phyloP scores from a whole-genome alignment of 1,139 yeast species.

The Geotrichum phurueaensis region DNA sequence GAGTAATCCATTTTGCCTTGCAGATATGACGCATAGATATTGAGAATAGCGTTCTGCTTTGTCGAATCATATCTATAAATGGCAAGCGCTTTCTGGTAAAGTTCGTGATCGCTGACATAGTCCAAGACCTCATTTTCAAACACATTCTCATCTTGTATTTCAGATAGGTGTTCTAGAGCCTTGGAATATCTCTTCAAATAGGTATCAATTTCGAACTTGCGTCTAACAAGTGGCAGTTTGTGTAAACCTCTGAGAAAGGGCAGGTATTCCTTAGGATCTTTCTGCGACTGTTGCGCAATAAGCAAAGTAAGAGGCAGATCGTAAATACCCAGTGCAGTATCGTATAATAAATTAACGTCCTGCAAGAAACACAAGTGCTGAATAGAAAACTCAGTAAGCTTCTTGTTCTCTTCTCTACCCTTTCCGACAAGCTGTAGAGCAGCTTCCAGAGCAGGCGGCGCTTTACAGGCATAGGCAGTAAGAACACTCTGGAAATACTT shows the following conservation, averaged over 20 bases:
- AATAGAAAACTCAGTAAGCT: slow-evolving; percentile 49
- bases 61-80: slow-evolving; percentile 54
- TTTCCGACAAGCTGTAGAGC: slow-evolving; percentile 63
- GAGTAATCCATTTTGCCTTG: slow-evolving; percentile 44
- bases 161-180: slow-evolving; percentile 63
- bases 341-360: slow-evolving; percentile 78
- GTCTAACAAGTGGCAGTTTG: slow-evolving; percentile 58
- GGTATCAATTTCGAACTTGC: slow-evolving; percentile 74
- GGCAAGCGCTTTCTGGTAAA: slow-evolving; percentile 63
- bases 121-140: slow-evolving; percentile 53
- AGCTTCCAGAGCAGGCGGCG: slow-evolving; percentile 74
- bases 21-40: slow-evolving; percentile 57
- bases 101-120: slow-evolving; percentile 66
- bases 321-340: slow-evolving; percentile 75
- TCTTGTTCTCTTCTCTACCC: slow-evolving; percentile 31
- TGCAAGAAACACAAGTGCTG: slow-evolving; percentile 85
- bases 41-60: slow-evolving; percentile 48
- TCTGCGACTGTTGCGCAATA: slow-evolving; percentile 93
- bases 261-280: slow-evolving; percentile 93
- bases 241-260: slow-evolving; percentile 84
- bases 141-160: slow-evolving; percentile 38
- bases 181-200: slow-evolving; percentile 58
- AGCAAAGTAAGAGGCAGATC: slow-evolving; percentile 73
- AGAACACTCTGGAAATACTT: slow-evolving; percentile 71
- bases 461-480: slow-evolving; percentile 89